These are phyloP conservation scores for Arxiozyma telluris DNA, from an alignment of 1,139 yeast species.

Conservation along the genomic window DNA sequence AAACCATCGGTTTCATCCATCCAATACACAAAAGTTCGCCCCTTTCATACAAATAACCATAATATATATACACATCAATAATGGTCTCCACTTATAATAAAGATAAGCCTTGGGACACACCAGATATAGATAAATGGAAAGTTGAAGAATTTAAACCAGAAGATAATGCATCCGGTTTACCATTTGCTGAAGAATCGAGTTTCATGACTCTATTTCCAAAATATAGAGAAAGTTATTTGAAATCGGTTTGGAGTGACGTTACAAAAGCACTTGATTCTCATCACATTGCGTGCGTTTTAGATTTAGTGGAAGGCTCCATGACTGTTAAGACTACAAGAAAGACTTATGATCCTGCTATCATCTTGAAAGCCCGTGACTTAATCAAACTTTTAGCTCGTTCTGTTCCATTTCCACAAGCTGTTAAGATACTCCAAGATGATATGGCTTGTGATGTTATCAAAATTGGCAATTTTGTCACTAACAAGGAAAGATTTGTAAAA, in stretches of 20 bases:
- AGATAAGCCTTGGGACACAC: conserved; percentile 98
- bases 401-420: conserved; percentile 95
- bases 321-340: conserved; percentile 92
- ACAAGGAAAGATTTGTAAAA: conserved; percentile 88
- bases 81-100: conserved; percentile 92
- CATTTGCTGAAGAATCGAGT: conserved; percentile 89
- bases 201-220: conserved; percentile 95
- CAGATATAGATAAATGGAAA: conserved; percentile 90
- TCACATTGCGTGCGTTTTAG: conserved; percentile 71
- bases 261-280: conserved; percentile 67
- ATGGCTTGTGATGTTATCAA: conserved; percentile 93
- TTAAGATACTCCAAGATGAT: conserved; percentile 83
- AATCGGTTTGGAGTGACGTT: conserved; percentile 89
- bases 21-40: neutral
- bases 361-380: conserved; percentile 88
- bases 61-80: neutral
- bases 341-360: conserved; percentile 90
- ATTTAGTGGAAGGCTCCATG: conserved; percentile 95
- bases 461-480: conserved; percentile 80
- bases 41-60: no score
- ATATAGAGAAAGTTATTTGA: conserved; percentile 84
- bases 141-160: conserved; percentile 84
- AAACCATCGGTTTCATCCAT: neutral
- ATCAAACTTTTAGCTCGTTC: conserved; percentile 90
- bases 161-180: conserved; percentile 74